Conservation (phyloP, 1,284 basidiomycete species). For the Ganoderma meredithae region DNA sequence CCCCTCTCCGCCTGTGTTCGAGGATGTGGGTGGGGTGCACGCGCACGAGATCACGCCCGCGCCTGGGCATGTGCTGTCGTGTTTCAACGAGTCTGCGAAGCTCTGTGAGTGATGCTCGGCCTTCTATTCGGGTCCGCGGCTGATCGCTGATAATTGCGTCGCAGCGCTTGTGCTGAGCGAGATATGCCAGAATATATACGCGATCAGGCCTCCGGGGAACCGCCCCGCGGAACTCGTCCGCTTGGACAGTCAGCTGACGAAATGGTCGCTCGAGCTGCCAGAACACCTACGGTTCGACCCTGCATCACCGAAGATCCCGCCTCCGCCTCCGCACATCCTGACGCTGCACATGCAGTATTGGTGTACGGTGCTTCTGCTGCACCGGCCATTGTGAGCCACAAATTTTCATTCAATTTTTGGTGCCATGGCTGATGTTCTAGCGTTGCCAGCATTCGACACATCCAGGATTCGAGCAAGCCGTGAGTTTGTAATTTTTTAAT, state of each 20-base stretch:
- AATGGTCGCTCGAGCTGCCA: conserved; percentile 81
- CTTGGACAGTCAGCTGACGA: conserved; percentile 75
- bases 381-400: conserved; percentile 79
- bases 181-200: conserved; percentile 79
- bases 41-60: conserved; percentile 42
- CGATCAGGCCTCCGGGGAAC: conserved; percentile 64
- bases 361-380: conserved; percentile 80
- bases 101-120: conserved; percentile 59
- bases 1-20: conserved; percentile 46
- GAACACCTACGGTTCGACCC: conserved; percentile 72
- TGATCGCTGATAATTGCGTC: conserved; percentile 8
- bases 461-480: conserved; percentile 32
- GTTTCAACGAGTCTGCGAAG: conserved; percentile 79
- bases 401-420: conserved; percentile 8
- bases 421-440: background rate
- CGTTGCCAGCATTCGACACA: conserved; percentile 32
- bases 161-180: conserved; percentile 69
- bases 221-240: conserved; percentile 64
- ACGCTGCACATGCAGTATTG: conserved; percentile 89
- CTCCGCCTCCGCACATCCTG: conserved; percentile 69
- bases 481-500: conserved; percentile 22
- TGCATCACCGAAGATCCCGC: conserved; percentile 48
- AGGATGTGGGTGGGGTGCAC: conserved; percentile 40
- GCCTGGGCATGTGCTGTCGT: conserved; percentile 68
- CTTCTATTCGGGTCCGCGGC: background rate